Evolutionary conservation across 495 filamentous ascomycete species (phyloP), one percentile per base, ranked within the genome.

Genomic region (Pyrenula massariospora): DNA sequence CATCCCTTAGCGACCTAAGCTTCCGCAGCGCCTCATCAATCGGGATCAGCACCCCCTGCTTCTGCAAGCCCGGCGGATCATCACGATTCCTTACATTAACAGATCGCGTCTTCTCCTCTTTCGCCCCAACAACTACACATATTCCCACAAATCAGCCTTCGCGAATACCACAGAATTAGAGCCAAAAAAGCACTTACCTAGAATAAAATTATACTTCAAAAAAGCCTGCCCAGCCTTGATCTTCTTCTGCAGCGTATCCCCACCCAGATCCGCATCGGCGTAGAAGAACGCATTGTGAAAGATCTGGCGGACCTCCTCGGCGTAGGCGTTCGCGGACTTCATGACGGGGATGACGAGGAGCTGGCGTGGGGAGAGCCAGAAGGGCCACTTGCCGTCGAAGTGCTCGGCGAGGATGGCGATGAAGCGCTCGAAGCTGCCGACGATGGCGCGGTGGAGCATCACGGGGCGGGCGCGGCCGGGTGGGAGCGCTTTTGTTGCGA

Each of bases 331-430:
- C 59, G 84, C 82, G 31, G 81, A 78, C 20, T 86, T 86, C 78
- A 91, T 91, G 59, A 98, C 91, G 1, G 93, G 94, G 10, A 97
- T 84, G 55, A 97, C 83, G 58, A 97, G 73, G 52, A 97, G 81
- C 73, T 98, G 93, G 20, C 92, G 84, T 22, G 93, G 93, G 60
- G 84, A 91, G 57, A 98, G 71, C 93, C 93, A 98, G 79, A 96
- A 95, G 0, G 93, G 93, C 92, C 92, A 97, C 72, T 95, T 96
- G 60, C 93, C 93, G 48, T 76, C 93, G 65, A 96, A 98, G 68
- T 97, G 93, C 73, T 98, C 93, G 22, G 78, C 90, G 56, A 96
- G 73, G 60, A 98, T 95, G 55, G 86, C 93, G 57, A 94, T 85
- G 74, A 98, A 96, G 50, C 93, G 86, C 74, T 98, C 93, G 63